Conservation (phyloP, 164 flowering plant genomes). For the Magnolia officinalis region DNA sequence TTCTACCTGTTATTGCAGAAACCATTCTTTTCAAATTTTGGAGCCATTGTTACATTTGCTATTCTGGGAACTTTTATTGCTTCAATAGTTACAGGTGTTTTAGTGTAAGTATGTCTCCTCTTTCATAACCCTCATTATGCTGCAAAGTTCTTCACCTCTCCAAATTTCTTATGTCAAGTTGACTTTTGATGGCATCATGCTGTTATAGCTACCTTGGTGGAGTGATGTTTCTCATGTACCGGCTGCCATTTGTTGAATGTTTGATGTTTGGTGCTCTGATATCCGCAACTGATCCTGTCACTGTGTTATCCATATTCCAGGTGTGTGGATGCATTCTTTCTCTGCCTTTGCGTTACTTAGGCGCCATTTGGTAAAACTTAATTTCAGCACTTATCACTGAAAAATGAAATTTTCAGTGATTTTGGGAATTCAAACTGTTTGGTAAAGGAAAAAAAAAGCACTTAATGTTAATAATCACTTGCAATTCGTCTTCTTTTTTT, state of each 20-base stretch:
- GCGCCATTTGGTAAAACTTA: no score
- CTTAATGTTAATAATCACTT: no score
- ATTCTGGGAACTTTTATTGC: conserved; percentile 88
- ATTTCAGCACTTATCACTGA: no score
- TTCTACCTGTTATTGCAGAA: conserved; percentile 47
- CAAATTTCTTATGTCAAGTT: neutral
- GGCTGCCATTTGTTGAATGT: conserved; percentile 91
- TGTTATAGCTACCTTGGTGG: conserved; percentile 92
- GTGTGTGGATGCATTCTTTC: conserved; percentile 23
- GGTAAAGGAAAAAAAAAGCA: no score
- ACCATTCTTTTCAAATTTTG: conserved; percentile 97
- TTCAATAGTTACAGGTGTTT: conserved; percentile 80
- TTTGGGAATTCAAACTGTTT: no score
- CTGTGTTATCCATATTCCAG: conserved; percentile 97
- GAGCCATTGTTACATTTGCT: conserved; percentile 97
- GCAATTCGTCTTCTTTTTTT: no score
- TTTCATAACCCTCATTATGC: neutral
- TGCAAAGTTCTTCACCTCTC: neutral
- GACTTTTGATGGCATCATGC: neutral
- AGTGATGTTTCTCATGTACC: conserved; percentile 71
- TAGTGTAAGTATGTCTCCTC: conserved; percentile 59
- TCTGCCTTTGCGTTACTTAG: neutral
- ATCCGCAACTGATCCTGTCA: conserved; percentile 99
- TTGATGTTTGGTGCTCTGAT: conserved; percentile 98
- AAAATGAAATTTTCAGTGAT: no score